Conservation (phyloP, 2,329 filamentous ascomycete species). For the Fusarium piperis region DNA sequence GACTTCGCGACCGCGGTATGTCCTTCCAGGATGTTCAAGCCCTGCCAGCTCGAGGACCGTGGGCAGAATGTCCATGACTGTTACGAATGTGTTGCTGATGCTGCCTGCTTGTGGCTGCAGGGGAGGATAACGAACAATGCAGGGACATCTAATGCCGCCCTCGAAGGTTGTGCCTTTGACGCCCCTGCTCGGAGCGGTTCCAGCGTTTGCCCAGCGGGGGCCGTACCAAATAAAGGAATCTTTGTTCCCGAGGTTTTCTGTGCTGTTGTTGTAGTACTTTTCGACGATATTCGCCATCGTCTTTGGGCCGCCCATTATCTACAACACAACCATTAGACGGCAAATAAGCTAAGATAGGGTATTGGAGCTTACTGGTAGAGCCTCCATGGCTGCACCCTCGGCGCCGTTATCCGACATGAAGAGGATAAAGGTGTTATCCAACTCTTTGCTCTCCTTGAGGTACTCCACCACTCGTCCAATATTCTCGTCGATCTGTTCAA, state of each 20-base stretch:
- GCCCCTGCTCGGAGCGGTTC: slow-evolving; percentile 50
- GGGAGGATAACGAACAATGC: slow-evolving; percentile 43
- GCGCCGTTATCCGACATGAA: neutral
- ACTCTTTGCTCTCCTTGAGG: neutral
- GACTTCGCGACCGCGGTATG: slow-evolving; percentile 41
- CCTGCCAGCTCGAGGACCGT: slow-evolving; percentile 58
- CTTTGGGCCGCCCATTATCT: neutral
- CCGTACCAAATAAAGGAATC: neutral
- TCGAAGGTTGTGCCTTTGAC: slow-evolving; percentile 46
- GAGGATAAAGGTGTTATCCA: neutral
- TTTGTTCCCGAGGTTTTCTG: neutral
- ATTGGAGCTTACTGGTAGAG: neutral
- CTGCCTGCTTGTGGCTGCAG: slow-evolving; percentile 50
- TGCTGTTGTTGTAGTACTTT: neutral
- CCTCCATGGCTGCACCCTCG: neutral
- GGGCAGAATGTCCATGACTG: slow-evolving; percentile 60
- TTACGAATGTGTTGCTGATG: slow-evolving; percentile 38
- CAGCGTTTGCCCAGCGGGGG: slow-evolving; percentile 60
- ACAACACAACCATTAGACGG: neutral
- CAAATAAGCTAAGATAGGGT: neutral
- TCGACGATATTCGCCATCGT: neutral
- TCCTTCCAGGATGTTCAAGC: slow-evolving; percentile 48
- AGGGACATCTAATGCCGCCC: slow-evolving; percentile 22
- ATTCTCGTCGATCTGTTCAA: neutral
- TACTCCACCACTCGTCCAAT: neutral